A percentile compares a stretch with the other conserved stretches of the same genome.
phyloP scores from a whole-genome alignment of 2,329 filamentous ascomycete genomes.

The Colletotrichum sp. region DNA sequence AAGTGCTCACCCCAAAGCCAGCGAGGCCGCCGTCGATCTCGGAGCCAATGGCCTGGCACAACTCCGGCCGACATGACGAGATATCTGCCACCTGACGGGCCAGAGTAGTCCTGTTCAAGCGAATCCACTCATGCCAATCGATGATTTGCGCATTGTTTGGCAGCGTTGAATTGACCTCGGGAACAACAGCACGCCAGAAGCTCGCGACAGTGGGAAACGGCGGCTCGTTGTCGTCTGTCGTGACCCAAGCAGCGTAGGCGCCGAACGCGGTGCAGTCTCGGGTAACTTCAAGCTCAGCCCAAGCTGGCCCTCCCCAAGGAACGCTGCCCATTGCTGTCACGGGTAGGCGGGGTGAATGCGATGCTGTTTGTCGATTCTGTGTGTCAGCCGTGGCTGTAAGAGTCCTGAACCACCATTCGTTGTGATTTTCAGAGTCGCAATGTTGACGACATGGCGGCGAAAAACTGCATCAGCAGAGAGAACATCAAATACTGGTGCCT shows the following conservation, averaged over 20 bases:
- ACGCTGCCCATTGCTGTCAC: not conserved
- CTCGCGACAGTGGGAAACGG: not conserved
- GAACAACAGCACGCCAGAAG: constrained; percentile 8
- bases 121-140: constrained; percentile 17
- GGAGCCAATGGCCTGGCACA: constrained; percentile 3
- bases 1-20: not conserved
- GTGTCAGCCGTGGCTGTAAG: not conserved
- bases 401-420: not conserved
- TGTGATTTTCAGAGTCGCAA: not conserved
- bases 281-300: not conserved
- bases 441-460: too few species aligned
- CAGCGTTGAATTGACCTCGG: not conserved
- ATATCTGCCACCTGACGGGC: not conserved
- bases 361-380: not conserved
- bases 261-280: constrained; percentile 1
- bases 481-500: not conserved
- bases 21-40: not conserved
- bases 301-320: not conserved
- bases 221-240: not conserved
- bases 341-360: too few species aligned
- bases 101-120: not conserved
- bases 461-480: not conserved
- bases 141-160: not conserved
- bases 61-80: not conserved
- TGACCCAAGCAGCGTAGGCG: constrained; percentile 11